Base-by-base conservation (phyloP, 208 protist species). In the Acanthamoeba triangularis region DNA sequence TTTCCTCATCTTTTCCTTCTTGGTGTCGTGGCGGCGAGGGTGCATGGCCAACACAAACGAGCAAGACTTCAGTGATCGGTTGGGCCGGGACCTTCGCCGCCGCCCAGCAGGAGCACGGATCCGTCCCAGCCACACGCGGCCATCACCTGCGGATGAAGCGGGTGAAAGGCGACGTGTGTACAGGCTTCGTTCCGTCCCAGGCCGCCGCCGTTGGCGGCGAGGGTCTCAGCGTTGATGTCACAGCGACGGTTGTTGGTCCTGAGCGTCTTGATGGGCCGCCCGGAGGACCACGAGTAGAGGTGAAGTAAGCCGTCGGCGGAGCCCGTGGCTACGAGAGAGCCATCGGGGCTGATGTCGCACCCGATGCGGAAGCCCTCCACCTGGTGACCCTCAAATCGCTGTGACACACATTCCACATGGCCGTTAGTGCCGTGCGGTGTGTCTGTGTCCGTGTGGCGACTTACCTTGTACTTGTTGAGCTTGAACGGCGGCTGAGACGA, bases 301-400 rank as follows among this genome's bases (percentile, higher is more conserved):
- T 91, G 59, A 35, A 91, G 3, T 0, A 4, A 44, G 28, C 84
- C 84, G 41, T 91, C 84, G 23, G 52, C 20, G 2, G 84, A 91
- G 20, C 84, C 84, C 20, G 84, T 52, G 30, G 84, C 84, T 10
- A 91, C 84, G 7, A 91, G 37, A 3, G 59, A 72, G 16, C 84
- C 84, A 41, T 91, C 84, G n/a, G 84, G 84, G 56, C 84, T 91
- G 10, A 91, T 91, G 56, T 91, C 84, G 41, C 84, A 91, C 7
- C 30, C 59, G 6, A 91, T 37, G 13, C 35, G 47, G 25, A 41
- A 91, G 23, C 84, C 84, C 33, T 41, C n/a, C 41, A 91, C 84
- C 35, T 91, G 20, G 35, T 91, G 84, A 1, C 84, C 84, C 33
- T 91, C 84, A 20, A 91, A 91, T 28, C 54, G 4, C 84, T 91